Percentiles rank a stretch among this genome's conserved stretches.
These are phyloP conservation scores for Poronia punctata DNA, from an alignment of 495 filamentous ascomycete species.

Conservation along the genomic window DNA sequence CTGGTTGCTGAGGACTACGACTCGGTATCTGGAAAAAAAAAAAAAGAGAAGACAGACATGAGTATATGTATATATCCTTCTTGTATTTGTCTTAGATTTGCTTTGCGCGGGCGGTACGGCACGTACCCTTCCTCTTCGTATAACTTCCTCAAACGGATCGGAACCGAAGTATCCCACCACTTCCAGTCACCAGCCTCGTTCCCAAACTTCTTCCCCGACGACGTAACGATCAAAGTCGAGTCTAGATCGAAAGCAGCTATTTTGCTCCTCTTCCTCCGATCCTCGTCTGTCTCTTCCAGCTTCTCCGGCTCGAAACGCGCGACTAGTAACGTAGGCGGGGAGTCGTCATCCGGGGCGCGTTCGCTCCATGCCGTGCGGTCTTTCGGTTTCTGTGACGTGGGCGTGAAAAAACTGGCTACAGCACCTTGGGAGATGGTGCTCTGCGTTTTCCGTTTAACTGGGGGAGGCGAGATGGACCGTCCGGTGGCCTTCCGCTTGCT, in stretches of 20 bases:
- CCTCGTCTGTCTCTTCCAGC: conserved; percentile 15
- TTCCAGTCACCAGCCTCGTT: conserved; percentile 75
- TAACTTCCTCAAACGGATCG: conserved; percentile 54
- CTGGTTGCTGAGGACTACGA: conserved; percentile 85
- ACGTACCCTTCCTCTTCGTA: conserved; percentile 60
- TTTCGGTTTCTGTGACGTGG: conserved; percentile 75
- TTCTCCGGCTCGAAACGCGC: conserved; percentile 55
- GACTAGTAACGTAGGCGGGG: conserved; percentile 57
- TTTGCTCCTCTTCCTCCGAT: conserved; percentile 40
- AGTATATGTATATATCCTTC: neutral
- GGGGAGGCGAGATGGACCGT: conserved; percentile 51
- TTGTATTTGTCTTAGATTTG: no score
- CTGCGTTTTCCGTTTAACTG: conserved; percentile 54
- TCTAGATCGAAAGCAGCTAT: conserved; percentile 93
- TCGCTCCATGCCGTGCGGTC: conserved; percentile 69
- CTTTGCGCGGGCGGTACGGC: no score
- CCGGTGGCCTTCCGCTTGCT: conserved; percentile 19
- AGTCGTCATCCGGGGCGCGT: conserved; percentile 39
- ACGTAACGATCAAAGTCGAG: conserved; percentile 74
- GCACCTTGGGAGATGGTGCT: conserved; percentile 65
- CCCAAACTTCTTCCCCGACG: conserved; percentile 73
- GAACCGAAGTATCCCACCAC: conserved; percentile 82
- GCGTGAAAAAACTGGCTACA: conserved; percentile 83
- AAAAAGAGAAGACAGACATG: neutral
- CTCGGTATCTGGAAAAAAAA: conserved; percentile 50